Evolutionary conservation across 2,329 filamentous ascomycete genomes (phyloP), one percentile per base, ranked within the genome.

Genomic region (Acrodontium crateriforme): DNA sequence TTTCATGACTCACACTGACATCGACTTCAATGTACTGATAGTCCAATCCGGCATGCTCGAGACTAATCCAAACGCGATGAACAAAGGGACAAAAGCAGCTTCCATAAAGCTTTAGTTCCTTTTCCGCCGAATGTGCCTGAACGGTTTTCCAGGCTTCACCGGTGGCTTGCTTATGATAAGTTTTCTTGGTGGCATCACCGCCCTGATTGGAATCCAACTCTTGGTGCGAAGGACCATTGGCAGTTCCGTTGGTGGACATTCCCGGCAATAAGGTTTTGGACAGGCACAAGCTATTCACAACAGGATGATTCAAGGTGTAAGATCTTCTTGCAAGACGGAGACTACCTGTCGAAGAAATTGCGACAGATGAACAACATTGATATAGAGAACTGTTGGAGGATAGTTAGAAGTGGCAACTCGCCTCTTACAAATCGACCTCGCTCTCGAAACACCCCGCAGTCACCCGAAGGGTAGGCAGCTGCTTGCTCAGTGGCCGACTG

Each of bases 1-100:
- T 20, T 8, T 10, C 4, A 12, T 8, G 4, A 8, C 10, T 4
- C n/a, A n/a, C 10, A 8, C 20, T 22, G n/a, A 22, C 20, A 45
- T 91, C 78, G 24, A 82, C 74, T 54, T 92, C 83, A 42, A 83
- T 75, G 53, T 91, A 92, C 49, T 91, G 80, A 48, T 92, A 92
- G 19, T 69, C 60, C 6, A 89, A 64, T 11, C 71, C 67, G 50
- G 89, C 89, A 43, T 74, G 63, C 52, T 92, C 82, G 18, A 92
- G 64, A 1, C 82, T 78, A 38, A 92, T 89, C 83, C 83, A 92
- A 15, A 89, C 78, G 11, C 82, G 72, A 49, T 91, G 82, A 2
- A 83, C 82, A 49, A 87, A 89, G 15, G 82, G 82, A 46, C 83
- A 91, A 52, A 84, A 89, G 50, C 79, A 85, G 42, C 77, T 78